Base-by-base conservation (phyloP, 2,329 filamentous ascomycete species). In the Xylaria polymorpha region DNA sequence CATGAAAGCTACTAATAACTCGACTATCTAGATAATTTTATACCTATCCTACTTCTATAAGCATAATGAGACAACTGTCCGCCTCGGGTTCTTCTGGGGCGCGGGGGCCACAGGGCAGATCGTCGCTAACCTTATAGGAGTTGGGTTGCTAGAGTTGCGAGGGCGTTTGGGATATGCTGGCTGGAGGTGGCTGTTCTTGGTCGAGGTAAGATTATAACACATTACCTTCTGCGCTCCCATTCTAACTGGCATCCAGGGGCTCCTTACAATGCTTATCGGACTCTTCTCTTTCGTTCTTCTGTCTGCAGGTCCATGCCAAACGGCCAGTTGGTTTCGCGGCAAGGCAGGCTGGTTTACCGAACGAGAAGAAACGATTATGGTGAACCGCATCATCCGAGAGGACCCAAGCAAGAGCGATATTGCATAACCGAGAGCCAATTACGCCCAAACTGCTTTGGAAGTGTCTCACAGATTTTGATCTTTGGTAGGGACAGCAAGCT, bases 391-490 rank as follows among this genome's bases (percentile, higher is more conserved):
- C 2, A 77, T 82, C 12, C 82, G 88, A 29, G 87, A 90, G 60
- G 87, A 88, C 66, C 86, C 86, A 1, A 82, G 82, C 39, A 86
- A 87, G 74, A 84, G 84, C 50, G 83, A 84, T 65, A 87, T 89
- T 89, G 84, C 84, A 87, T 74, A 88, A 88, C 70, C 83, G 86
- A 39, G 64, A 87, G 75, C 82, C 83, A 1, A 82, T 88, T 55
- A 86, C 84, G 0, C 81, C 80, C 0, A 77, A 72, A 3, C 78
- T 79, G 5, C 80, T 87, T 10, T 86, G 84, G 83, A 76, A 83
- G 18, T 81, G 83, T 6, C 73, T 86, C 1, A 80, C 80, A n/a
- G 86, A 88, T 71, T 87, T 85, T 62, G 84, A 88, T 69, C 79
- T 89, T 62, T 89, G 85, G 68, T 87, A 14, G 85, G 83, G 82